phyloP scores from a whole-genome alignment of 495 filamentous ascomycete genomes.

The Xylona heveae region DNA sequence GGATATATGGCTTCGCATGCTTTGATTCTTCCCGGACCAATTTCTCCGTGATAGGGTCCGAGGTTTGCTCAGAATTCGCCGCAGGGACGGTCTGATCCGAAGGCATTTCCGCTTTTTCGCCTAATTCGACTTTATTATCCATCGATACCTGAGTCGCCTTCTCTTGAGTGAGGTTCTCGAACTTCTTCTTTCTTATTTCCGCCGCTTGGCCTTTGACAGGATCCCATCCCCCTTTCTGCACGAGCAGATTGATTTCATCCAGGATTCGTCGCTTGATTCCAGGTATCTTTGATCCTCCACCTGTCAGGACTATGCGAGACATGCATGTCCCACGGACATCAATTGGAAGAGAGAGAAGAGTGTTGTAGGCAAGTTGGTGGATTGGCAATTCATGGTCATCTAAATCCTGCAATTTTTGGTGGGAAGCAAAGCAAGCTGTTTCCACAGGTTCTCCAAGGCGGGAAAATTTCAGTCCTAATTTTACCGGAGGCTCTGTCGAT shows the following conservation, averaged over 20 bases:
- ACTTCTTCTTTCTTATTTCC: slow-evolving; percentile 18
- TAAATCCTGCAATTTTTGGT: slow-evolving; percentile 27
- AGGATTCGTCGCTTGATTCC: slow-evolving; percentile 67
- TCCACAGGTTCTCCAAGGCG: slow-evolving; percentile 55
- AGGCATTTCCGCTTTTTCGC: slow-evolving; percentile 16
- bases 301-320: slow-evolving; percentile 74
- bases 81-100: neutral
- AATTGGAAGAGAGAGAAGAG: slow-evolving; percentile 52
- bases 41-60: slow-evolving; percentile 43
- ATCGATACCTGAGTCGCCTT: neutral
- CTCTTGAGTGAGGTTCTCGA: slow-evolving; percentile 6
- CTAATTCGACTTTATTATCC: slow-evolving; percentile 13
- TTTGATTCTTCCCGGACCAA: slow-evolving; percentile 29
- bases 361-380: slow-evolving; percentile 48
- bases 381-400: slow-evolving; percentile 77
- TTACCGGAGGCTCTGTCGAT: slow-evolving; percentile 22
- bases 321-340: slow-evolving; percentile 73
- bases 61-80: slow-evolving; percentile 20
- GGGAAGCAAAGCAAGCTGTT: slow-evolving; percentile 38
- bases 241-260: slow-evolving; percentile 42
- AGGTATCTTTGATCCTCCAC: slow-evolving; percentile 58
- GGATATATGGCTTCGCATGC: slow-evolving; percentile 19
- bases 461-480: slow-evolving; percentile 41
- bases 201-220: slow-evolving; percentile 38
- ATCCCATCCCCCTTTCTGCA: slow-evolving; percentile 56